Evolutionary conservation across 2,329 filamentous ascomycete genomes (phyloP).

Genomic region (Penicillium sp.): DNA sequence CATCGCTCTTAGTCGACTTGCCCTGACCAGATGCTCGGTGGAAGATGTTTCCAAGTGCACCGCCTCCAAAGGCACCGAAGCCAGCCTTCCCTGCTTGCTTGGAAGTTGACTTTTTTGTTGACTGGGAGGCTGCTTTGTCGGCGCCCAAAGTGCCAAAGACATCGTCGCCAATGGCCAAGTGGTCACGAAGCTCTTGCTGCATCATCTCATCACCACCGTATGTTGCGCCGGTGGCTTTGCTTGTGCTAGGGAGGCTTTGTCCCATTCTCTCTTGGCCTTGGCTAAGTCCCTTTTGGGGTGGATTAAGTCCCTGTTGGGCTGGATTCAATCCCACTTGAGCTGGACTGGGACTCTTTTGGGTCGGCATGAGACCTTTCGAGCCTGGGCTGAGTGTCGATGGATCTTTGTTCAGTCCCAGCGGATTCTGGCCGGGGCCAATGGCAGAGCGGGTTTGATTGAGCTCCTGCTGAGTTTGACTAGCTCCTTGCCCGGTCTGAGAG

Average conservation of each 20-base stretch:
- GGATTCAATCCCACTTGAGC: neutral
- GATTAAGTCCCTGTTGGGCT: neutral
- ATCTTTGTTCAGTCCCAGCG: slow-evolving; percentile 3
- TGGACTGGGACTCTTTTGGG: neutral
- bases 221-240: neutral
- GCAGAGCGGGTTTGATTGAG: neutral
- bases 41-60: slow-evolving; percentile 2
- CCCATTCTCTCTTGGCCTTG: neutral
- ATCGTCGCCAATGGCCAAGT: slow-evolving; percentile 16
- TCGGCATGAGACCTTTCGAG: neutral
- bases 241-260: neutral
- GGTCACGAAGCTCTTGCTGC: slow-evolving; percentile 21
- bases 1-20: slow-evolving; percentile 2
- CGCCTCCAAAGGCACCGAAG: slow-evolving; percentile 2
- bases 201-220: slow-evolving; percentile 5
- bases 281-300: neutral
- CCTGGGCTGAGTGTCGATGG: neutral
- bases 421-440: neutral
- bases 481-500: neutral
- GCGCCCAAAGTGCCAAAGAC: slow-evolving; percentile 18
- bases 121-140: slow-evolving; percentile 5
- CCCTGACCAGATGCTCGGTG: slow-evolving; percentile 1
- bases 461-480: neutral
- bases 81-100: neutral
- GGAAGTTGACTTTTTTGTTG: neutral